A percentile compares a stretch with the other conserved stretches of the same genome.
Conservation (phyloP, 1,284 basidiomycete genomes). For the Tylopilus sp. region DNA sequence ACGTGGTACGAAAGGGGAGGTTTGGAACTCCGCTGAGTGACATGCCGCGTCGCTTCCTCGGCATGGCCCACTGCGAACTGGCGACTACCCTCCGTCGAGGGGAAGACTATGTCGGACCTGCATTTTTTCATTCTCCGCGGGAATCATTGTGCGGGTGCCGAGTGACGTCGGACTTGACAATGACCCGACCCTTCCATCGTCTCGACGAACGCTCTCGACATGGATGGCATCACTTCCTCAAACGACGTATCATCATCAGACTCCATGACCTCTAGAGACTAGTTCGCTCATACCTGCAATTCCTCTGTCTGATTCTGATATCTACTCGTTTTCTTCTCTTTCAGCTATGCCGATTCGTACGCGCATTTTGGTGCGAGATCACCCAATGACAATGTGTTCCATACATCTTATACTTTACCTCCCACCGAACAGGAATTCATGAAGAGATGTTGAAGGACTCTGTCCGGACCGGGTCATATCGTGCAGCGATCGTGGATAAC, state of each 20-base stretch:
- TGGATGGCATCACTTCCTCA: slow-evolving; percentile 37
- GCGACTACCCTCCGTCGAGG: too few relatives aligned
- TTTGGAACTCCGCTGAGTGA: too few relatives aligned
- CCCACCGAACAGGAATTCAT: slow-evolving; percentile 70
- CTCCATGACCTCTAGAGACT: slow-evolving; percentile 76
- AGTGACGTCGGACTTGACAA: background rate
- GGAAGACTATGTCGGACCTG: too few relatives aligned
- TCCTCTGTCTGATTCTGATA: slow-evolving; percentile 30
- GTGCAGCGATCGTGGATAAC: slow-evolving; percentile 93
- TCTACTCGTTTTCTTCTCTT: slow-evolving; percentile 28
- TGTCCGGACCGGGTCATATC: slow-evolving; percentile 95
- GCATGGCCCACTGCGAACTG: too few relatives aligned
- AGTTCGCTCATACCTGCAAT: slow-evolving; percentile 53
- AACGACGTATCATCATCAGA: slow-evolving; percentile 32
- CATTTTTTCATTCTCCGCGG: too few relatives aligned
- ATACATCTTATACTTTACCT: slow-evolving; percentile 5
- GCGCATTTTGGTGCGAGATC: slow-evolving; percentile 81
- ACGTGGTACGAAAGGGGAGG: slow-evolving; percentile 17
- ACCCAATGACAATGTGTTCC: background rate
- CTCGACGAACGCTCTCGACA: slow-evolving; percentile 30
- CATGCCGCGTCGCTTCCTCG: background rate
- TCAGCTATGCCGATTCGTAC: slow-evolving; percentile 87
- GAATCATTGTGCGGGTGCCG: background rate
- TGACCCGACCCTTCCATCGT: slow-evolving; percentile 7
- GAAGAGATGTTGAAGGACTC: slow-evolving; percentile 99